Conservation (phyloP, 306 rosid species). For the Chamaecrista fasciculata region DNA sequence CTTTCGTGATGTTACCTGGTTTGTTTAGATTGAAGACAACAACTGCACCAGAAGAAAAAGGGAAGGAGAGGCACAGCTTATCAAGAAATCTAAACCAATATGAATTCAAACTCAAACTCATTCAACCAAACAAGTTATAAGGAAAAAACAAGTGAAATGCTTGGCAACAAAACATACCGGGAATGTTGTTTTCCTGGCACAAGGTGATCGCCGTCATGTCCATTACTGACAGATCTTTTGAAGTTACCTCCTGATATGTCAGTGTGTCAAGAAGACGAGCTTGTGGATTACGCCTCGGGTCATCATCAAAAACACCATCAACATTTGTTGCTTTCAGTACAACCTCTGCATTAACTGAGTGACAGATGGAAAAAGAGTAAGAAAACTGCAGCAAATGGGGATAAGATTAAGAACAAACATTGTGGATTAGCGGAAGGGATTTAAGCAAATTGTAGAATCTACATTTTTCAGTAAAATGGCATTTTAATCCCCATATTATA, state of each 20-base stretch:
- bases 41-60: conserved; percentile 49
- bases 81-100: conserved; percentile 18
- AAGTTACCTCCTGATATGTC: conserved; percentile 79
- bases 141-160: too few species aligned
- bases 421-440: background rate
- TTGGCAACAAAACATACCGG: conserved; percentile 50
- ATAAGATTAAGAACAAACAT: background rate
- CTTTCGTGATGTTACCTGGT: conserved; percentile 85
- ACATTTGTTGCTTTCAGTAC: conserved; percentile 97
- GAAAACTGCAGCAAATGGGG: conserved; percentile 7
- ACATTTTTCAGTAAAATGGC: too few species aligned
- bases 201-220: conserved; percentile 96
- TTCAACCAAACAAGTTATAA: background rate
- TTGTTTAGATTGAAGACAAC: conserved; percentile 87
- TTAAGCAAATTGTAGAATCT: background rate
- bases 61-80: conserved; percentile 12
- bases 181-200: conserved; percentile 94
- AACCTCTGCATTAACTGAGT: conserved; percentile 89
- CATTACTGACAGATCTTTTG: conserved; percentile 89
- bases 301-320: conserved; percentile 79
- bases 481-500: too few species aligned
- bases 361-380: conserved; percentile 18
- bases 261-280: conserved; percentile 77
- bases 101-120: background rate
- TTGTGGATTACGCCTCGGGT: conserved; percentile 72